Evolutionary conservation across 2,329 filamentous ascomycete genomes (phyloP).

Genomic region (Fusarium humuli): DNA sequence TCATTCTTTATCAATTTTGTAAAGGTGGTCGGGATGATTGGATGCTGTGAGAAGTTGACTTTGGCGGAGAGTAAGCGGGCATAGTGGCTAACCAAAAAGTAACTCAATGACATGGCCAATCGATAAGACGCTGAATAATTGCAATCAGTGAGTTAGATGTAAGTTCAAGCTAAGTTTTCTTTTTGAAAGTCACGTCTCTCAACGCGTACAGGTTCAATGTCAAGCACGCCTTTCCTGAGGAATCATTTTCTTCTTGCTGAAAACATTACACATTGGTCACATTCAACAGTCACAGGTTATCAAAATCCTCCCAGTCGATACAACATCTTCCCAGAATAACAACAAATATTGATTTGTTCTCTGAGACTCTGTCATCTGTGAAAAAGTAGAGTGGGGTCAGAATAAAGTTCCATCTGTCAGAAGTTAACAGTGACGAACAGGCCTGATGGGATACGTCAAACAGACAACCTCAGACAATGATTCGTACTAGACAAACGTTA

Average conservation of each 20-base stretch:
- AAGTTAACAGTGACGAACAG: neutral
- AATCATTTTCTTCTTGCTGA: neutral
- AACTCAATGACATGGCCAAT: fast-evolving
- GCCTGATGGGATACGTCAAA: neutral
- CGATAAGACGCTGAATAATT: neutral
- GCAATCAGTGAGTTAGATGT: neutral
- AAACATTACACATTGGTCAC: neutral
- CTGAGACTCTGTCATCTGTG: too few species aligned
- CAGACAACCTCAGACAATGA: neutral
- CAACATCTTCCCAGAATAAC: neutral
- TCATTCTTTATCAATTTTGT: neutral
- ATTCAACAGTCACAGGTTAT: neutral
- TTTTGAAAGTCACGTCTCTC: too few species aligned
- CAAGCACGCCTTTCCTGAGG: neutral
- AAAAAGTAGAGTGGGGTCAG: neutral
- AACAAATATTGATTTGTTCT: too few species aligned
- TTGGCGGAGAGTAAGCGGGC: neutral
- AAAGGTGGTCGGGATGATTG: neutral
- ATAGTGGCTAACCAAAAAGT: neutral
- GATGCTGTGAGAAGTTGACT: neutral
- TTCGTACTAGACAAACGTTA: too few species aligned
- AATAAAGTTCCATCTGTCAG: neutral
- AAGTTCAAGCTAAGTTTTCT: too few species aligned
- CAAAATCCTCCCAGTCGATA: neutral
- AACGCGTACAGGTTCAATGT: too few species aligned